phyloP scores from a whole-genome alignment of 768 basidiomycete species.

The Panaeolus papilionaceus region DNA sequence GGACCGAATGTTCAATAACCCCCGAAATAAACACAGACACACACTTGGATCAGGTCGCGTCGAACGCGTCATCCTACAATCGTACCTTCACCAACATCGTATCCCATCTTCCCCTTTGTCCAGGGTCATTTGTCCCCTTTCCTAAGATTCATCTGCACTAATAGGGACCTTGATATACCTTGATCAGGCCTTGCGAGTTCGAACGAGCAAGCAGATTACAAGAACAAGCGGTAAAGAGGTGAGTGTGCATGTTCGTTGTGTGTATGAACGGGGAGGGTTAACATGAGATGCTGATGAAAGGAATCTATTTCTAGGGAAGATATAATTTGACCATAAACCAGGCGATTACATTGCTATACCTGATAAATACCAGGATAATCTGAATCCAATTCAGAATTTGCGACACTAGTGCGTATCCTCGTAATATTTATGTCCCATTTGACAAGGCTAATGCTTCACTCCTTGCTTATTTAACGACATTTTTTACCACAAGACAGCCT shows the following conservation, averaged over 20 bases:
- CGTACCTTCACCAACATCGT: slow-evolving; percentile 1
- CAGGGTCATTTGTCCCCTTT: neutral
- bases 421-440: neutral
- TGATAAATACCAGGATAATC: neutral
- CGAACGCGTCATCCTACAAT: slow-evolving; percentile 14
- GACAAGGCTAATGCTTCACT: neutral
- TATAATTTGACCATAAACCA: neutral
- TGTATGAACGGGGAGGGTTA: neutral
- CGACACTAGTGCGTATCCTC: neutral
- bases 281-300: neutral
- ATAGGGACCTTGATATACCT: neutral
- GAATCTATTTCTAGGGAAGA: neutral
- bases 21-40: neutral
- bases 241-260: neutral
- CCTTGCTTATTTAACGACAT: neutral
- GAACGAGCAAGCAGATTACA: neutral
- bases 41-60: slow-evolving; percentile 11
- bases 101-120: neutral
- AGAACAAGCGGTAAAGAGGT: neutral
- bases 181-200: neutral
- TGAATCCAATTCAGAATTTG: neutral
- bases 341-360: neutral
- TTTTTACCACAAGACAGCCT: neutral
- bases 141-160: neutral
- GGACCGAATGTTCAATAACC: neutral